Conservation (phyloP, 2,329 filamentous ascomycete species). For the Colletotrichum horii region DNA sequence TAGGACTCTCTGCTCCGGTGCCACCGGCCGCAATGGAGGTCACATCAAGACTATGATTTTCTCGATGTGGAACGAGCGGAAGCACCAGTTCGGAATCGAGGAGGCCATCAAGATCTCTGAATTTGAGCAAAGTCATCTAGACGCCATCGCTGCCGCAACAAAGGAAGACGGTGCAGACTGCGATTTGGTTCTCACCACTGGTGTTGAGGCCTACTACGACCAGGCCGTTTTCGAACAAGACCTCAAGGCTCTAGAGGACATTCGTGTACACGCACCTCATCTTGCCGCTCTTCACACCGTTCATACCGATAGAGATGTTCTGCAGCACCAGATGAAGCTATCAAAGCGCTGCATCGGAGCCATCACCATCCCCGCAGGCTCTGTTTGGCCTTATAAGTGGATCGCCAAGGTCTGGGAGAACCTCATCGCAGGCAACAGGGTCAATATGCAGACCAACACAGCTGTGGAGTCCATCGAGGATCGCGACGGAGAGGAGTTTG, state of each 20-base stretch:
- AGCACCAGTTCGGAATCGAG: slow-evolving; percentile 10
- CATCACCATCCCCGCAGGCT: slow-evolving; percentile 22
- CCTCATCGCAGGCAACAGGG: neutral
- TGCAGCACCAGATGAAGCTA: slow-evolving; percentile 10
- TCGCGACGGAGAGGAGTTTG: neutral
- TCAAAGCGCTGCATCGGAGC: slow-evolving; percentile 11
- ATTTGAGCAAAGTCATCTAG: slow-evolving; percentile 17
- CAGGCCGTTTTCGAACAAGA: slow-evolving; percentile 20
- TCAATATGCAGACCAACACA: slow-evolving; percentile 22
- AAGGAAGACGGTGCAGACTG: slow-evolving; percentile 11
- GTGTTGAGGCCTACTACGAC: slow-evolving; percentile 21
- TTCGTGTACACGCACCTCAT: slow-evolving; percentile 10
- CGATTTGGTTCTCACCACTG: slow-evolving; percentile 6
- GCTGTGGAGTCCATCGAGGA: neutral
- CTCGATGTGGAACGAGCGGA: slow-evolving; percentile 16
- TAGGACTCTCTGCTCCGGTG: neutral
- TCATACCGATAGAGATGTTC: neutral
- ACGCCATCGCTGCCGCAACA: neutral
- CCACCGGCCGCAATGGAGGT: neutral
- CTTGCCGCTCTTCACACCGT: slow-evolving; percentile 18
- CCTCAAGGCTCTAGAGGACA: slow-evolving; percentile 21
- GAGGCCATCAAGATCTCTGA: slow-evolving; percentile 14
- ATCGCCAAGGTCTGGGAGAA: slow-evolving; percentile 17
- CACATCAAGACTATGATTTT: slow-evolving; percentile 22
- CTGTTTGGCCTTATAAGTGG: slow-evolving; percentile 29